phyloP scores from a whole-genome alignment of 176 grass and related monocot genomes.

The Juncus effusus region DNA sequence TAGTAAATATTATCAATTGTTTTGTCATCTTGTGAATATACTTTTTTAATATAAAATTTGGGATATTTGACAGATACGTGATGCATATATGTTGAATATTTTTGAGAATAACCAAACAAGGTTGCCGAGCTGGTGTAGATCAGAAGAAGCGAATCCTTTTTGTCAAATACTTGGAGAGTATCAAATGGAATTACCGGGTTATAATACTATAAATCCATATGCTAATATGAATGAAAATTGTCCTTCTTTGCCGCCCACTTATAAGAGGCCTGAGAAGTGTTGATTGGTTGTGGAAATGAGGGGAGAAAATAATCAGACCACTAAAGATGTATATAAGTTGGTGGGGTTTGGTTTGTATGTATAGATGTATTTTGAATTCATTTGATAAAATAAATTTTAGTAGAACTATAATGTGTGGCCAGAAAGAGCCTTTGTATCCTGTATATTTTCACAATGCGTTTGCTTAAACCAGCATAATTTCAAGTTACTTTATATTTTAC shows the following conservation, averaged over 20 bases:
- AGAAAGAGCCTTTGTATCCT: too few species aligned
- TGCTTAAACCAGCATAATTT: too few species aligned
- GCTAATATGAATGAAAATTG: conserved; percentile 93
- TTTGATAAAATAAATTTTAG: too few species aligned
- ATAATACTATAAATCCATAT: conserved; percentile 82
- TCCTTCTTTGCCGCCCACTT: conserved; percentile 71
- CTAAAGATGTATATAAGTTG: too few species aligned
- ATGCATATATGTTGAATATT: conserved; percentile 94
- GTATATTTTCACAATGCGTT: too few species aligned
- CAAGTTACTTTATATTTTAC: too few species aligned
- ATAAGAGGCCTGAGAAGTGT: conserved; percentile 55
- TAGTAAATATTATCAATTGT: neutral
- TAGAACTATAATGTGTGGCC: too few species aligned
- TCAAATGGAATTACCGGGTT: conserved; percentile 80
- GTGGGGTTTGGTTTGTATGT: too few species aligned
- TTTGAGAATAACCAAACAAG: conserved; percentile 57
- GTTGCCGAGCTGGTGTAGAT: conserved; percentile 76
- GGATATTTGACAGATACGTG: conserved; percentile 52
- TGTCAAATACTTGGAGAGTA: conserved; percentile 95
- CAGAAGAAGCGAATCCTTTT: conserved; percentile 54
- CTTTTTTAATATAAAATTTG: neutral
- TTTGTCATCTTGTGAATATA: neutral
- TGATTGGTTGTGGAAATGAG: conserved; percentile 30
- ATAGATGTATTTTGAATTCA: too few species aligned
- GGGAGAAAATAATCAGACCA: neutral